Percentiles rank a stretch among this genome's conserved stretches.
These are phyloP conservation scores for Phytophthora tubulina DNA, from an alignment of 352 stramenopile species.

Conservation along the genomic window DNA sequence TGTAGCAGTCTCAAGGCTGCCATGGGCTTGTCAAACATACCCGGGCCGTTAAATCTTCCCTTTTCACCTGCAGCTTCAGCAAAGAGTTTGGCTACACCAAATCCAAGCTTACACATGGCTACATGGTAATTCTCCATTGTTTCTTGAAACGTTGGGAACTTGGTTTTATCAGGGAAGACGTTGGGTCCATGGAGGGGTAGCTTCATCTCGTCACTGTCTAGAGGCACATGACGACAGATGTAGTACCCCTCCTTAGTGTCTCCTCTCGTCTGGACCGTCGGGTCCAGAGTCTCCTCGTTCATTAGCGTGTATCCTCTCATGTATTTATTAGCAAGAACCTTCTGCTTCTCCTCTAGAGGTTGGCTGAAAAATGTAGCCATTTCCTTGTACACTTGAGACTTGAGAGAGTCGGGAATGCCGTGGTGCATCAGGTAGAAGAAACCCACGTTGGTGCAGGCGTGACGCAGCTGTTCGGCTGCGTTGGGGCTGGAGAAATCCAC, in stretches of 20 bases:
- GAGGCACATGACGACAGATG: conserved; percentile 72
- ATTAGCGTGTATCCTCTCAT: conserved; percentile 80
- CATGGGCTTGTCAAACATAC: conserved; percentile 86
- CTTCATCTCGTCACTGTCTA: conserved; percentile 64
- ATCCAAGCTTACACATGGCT: conserved; percentile 60
- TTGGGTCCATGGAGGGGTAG: conserved; percentile 73
- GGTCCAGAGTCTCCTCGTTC: conserved; percentile 81
- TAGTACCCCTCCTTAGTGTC: conserved; percentile 86
- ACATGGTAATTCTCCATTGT: conserved; percentile 65
- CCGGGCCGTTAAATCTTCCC: conserved; percentile 55
- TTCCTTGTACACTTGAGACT: conserved; percentile 63
- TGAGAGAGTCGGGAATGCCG: conserved; percentile 45
- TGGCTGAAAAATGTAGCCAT: conserved; percentile 71
- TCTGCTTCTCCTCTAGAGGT: conserved; percentile 56
- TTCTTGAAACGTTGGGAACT: conserved; percentile 58
- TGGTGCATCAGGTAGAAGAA: conserved; percentile 83
- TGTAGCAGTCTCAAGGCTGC: conserved; percentile 80
- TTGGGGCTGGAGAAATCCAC: conserved; percentile 60
- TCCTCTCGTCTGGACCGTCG: conserved; percentile 57
- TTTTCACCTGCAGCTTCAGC: conserved; percentile 60
- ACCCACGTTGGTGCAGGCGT: conserved; percentile 63
- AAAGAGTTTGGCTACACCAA: conserved; percentile 64
- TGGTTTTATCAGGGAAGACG: conserved; percentile 57
- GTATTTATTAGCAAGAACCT: conserved; percentile 74
- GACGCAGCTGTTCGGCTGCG: conserved; percentile 56